Percentiles rank a stretch among this genome's conserved stretches.
Conservation (phyloP, 257 asterid genomes). For the Scutellaria barbata region DNA sequence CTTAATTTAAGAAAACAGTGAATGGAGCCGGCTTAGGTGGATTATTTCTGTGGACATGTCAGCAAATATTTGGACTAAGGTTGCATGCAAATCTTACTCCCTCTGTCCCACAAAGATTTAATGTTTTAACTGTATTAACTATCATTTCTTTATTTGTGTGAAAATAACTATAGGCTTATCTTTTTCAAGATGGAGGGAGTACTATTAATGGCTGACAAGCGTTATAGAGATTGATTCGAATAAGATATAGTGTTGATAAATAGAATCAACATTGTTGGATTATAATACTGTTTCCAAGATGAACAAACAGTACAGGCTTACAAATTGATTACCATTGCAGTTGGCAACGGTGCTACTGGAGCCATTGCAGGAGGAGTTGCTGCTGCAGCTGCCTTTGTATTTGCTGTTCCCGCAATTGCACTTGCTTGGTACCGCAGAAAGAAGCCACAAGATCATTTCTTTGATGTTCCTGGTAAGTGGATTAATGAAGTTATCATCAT, state of each 20-base stretch:
- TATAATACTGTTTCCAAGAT: background rate
- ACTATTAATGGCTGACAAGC: conserved; percentile 15
- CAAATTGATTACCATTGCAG: conserved; percentile 43
- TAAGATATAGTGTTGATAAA: conserved; percentile 1
- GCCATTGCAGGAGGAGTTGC: conserved; percentile 94
- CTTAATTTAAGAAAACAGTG: too few species aligned
- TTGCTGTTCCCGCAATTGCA: conserved; percentile 77
- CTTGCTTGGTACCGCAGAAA: conserved; percentile 77
- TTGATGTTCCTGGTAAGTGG: conserved; percentile 89
- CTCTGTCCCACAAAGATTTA: too few species aligned
- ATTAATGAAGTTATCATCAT: conserved; percentile 28
- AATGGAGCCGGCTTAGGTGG: too few species aligned
- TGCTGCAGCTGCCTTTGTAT: conserved; percentile 91
- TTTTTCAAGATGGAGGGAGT: too few species aligned
- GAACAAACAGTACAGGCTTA: conserved; percentile 25
- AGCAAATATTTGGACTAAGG: background rate
- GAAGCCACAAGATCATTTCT: conserved; percentile 86
- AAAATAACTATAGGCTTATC: too few species aligned
- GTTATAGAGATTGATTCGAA: conserved; percentile 2
- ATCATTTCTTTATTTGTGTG: too few species aligned
- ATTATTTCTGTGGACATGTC: too few species aligned
- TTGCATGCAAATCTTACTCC: background rate
- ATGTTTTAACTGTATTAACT: too few species aligned
- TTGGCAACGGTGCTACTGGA: conserved; percentile 72
- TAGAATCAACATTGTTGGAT: conserved; percentile 27